Conservation (phyloP, 2,329 filamentous ascomycete species). For the Botrytis sinoallii region DNA sequence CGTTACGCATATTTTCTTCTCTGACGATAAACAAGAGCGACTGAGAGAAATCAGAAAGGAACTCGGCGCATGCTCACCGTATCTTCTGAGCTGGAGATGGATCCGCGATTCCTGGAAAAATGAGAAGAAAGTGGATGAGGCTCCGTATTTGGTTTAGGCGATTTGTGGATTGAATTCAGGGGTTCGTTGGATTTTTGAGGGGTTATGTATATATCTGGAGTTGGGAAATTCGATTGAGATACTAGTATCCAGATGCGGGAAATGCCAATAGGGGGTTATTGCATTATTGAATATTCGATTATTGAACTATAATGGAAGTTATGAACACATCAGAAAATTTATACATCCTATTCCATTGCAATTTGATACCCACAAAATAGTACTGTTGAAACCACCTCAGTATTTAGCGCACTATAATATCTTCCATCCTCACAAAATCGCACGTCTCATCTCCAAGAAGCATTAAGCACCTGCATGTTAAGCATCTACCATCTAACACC, state of each 20-base stretch:
- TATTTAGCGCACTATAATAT: not conserved
- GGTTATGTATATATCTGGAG: not conserved
- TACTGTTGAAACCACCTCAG: not conserved
- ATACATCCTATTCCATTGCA: not conserved
- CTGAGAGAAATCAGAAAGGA: conserved; percentile 42
- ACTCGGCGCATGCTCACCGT: conserved; percentile 52
- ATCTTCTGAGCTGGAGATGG: conserved; percentile 70
- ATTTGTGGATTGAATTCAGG: not conserved
- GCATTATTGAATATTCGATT: not conserved
- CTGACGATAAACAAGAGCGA: conserved; percentile 40
- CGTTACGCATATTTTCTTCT: conserved; percentile 72
- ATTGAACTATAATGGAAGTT: not conserved
- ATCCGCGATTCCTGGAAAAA: conserved; percentile 77
- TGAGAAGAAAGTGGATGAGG: conserved; percentile 76
- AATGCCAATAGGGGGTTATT: not conserved
- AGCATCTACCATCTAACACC: not conserved
- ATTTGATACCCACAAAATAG: not conserved
- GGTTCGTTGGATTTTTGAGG: not conserved
- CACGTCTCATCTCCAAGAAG: too few species aligned
- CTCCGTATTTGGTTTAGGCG: conserved; percentile 46
- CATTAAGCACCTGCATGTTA: too few species aligned
- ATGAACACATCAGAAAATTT: not conserved
- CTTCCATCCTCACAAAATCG: not conserved
- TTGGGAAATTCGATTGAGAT: not conserved
- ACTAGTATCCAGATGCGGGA: not conserved